Base-by-base conservation (phyloP, 352 stramenopile genomes). In the Phytophthora melonis region DNA sequence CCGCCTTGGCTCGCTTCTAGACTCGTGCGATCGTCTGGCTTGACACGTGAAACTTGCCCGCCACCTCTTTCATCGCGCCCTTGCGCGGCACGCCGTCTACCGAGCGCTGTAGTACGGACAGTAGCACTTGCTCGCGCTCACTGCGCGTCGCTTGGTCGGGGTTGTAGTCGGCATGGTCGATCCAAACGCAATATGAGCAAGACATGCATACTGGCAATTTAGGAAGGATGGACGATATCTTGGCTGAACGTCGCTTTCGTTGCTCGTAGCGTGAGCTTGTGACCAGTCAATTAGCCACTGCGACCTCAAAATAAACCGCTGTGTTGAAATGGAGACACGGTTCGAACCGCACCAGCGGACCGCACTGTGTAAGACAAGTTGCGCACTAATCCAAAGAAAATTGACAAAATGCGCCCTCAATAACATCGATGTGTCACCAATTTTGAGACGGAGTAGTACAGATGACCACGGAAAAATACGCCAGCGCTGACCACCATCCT, bases 51-150 rank as follows among this genome's bases (percentile, higher is more conserved):
- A 65, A 65, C 58, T 56, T 56, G 23, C 23, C 39, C 25, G 41
- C 25, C 25, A 49, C 43, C 43, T 65, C 58, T 6, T 65, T 56
- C 16, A 65, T 18, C 2, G 58, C 41, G 9, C 58, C 58, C 14
- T 19, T 16, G 16, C 23, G 58, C 0, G 58, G 58, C 25, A 57
- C 39, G 25, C 58, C 58, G n/a, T 65, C 58, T 8, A 56, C 27
- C 5, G 41, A 65, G 8, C 39, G 39, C 43, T 56, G 58, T 23
- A 56, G 25, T 18, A 64, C 39, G 21, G 58, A 34, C 14, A 65
- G 13, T 6, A 65, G n/a, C 10, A 30, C 58, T 32, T 65, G 58
- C 43, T 65, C 58, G 23, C 58, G 58, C 41, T 65, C 43, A 11
- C 1, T 56, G 58, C 58, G 1, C 58, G 41, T n/a, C 58, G 34